These are phyloP conservation scores for Apium graveolens DNA, from an alignment of 129 eudicot genomes.

Conservation along the genomic window DNA sequence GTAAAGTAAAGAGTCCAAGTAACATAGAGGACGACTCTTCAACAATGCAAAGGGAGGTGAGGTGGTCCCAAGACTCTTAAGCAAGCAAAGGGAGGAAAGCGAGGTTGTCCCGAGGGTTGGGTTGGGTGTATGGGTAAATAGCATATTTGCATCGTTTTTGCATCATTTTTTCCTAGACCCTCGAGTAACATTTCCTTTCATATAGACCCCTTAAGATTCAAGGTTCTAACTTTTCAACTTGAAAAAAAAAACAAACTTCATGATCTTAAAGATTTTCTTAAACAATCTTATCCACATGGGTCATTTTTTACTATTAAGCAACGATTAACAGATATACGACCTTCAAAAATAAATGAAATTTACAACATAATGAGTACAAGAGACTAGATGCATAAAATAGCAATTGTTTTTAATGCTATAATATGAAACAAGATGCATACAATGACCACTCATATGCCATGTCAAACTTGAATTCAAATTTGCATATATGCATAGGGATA, in stretches of 20 bases:
- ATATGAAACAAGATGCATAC: too few relatives aligned
- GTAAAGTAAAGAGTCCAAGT: too few relatives aligned
- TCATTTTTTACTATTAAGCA: background rate
- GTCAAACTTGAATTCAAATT: too few relatives aligned
- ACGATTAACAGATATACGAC: background rate
- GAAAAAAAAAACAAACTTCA: background rate
- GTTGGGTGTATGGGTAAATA: constrained; percentile 1
- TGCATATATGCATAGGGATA: background rate
- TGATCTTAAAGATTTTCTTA: background rate
- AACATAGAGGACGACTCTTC: too few relatives aligned
- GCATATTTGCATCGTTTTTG: background rate
- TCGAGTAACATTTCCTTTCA: too few relatives aligned
- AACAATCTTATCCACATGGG: background rate
- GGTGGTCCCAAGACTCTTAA: too few relatives aligned
- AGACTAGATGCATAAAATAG: background rate
- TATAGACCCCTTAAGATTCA: background rate
- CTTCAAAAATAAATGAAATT: too few relatives aligned
- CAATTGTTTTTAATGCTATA: background rate
- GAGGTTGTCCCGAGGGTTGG: background rate
- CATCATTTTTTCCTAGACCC: background rate
- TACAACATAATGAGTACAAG: background rate
- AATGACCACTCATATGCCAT: too few relatives aligned
- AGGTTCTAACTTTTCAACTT: background rate
- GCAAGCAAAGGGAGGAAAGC: background rate
- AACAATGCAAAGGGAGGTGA: too few relatives aligned